Evolutionary conservation across 2,329 filamentous ascomycete genomes (phyloP).

Genomic region (Domatiomyces catenatus): DNA sequence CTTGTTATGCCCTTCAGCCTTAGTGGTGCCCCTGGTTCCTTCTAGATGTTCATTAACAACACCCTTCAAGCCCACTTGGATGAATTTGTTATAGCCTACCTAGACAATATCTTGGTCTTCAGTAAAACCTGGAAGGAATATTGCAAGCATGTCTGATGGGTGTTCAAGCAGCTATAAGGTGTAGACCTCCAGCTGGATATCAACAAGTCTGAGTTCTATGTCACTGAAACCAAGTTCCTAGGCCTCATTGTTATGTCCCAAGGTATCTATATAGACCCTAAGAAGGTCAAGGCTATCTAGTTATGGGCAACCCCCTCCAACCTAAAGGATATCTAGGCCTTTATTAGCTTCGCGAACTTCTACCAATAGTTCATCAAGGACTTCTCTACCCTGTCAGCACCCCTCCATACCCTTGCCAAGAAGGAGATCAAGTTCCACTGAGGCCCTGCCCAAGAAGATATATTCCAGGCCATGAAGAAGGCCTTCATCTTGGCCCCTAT

Average conservation of each 20-base stretch:
- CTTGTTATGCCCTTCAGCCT: slow-evolving; percentile 19
- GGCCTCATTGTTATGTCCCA: slow-evolving; percentile 18
- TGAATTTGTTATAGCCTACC: slow-evolving; percentile 9
- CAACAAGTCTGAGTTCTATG: slow-evolving; percentile 22
- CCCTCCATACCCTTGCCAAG: slow-evolving; percentile 11
- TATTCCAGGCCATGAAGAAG: slow-evolving; percentile 5
- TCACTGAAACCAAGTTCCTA: slow-evolving; percentile 19
- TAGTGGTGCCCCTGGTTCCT: slow-evolving; percentile 6
- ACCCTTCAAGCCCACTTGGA: slow-evolving; percentile 4
- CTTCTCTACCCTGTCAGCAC: slow-evolving; percentile 15
- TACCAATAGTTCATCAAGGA: slow-evolving; percentile 19
- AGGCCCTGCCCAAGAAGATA: background rate
- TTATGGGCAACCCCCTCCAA: slow-evolving; percentile 14
- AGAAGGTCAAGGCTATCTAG: slow-evolving; percentile 17
- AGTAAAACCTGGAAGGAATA: slow-evolving; percentile 16
- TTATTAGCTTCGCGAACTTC: slow-evolving; percentile 22
- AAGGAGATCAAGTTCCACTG: slow-evolving; percentile 3
- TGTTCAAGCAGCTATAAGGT: slow-evolving; percentile 7
- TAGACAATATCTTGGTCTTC: slow-evolving; percentile 19
- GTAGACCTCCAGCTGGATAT: slow-evolving; percentile 13
- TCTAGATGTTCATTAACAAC: slow-evolving; percentile 6
- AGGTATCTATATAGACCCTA: slow-evolving; percentile 18
- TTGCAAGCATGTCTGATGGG: slow-evolving; percentile 7
- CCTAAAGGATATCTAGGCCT: slow-evolving; percentile 16
- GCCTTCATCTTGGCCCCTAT: slow-evolving; percentile 5